Base-by-base conservation (phyloP, 495 filamentous ascomycete species). In the Glarea lozoyensis region DNA sequence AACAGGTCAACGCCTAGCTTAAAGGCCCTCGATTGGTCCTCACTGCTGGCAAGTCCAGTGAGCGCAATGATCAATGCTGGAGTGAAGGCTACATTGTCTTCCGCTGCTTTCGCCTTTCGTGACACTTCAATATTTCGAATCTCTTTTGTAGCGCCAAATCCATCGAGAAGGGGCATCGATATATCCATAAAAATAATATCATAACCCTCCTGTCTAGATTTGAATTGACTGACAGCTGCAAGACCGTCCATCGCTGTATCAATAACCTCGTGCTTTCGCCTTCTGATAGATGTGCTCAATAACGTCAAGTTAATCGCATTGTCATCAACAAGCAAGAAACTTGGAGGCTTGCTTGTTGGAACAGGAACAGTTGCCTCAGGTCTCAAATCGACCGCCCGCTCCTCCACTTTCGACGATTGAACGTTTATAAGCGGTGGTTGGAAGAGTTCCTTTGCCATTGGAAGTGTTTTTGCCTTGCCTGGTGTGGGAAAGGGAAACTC, bases 131-230 rank as follows among this genome's bases (percentile, higher is more conserved):
- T 68, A 10, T 62, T 59, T 10, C 82, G 70, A 39, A 86, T 84
- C 6, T 68, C 63, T 3, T 66, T 63, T 1, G 82, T 84, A 9
- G 81, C 72, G 32, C 71, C 73, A 23, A 84, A 60, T 3, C 82
- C 82, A 43, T 83, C 74, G 65, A 86, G 73, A 0, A 86, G 59
- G 0, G 84, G 84, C 84, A 88, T 87, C 45, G 70, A 76, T 40
- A 87, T 77, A 45, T 85, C 54, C 50, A 57, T 57, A 33, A 57
- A 57, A 0, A 57, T 51, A 16, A 57, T 44, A 37, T 57, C 54
- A 30, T 54, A 57, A 2, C 49, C 50, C 10, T 45, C 45, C 13
- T 21, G 13, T 29, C 36, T 15, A 4, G 23, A 16, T 15, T 48
- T 25, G 10, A 52, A 30, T 18, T 45, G 45, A 3, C 54, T 37